Evolutionary conservation across 495 filamentous ascomycete genomes (phyloP), one percentile per base, ranked within the genome.

Genomic region (Daldinia loculata): DNA sequence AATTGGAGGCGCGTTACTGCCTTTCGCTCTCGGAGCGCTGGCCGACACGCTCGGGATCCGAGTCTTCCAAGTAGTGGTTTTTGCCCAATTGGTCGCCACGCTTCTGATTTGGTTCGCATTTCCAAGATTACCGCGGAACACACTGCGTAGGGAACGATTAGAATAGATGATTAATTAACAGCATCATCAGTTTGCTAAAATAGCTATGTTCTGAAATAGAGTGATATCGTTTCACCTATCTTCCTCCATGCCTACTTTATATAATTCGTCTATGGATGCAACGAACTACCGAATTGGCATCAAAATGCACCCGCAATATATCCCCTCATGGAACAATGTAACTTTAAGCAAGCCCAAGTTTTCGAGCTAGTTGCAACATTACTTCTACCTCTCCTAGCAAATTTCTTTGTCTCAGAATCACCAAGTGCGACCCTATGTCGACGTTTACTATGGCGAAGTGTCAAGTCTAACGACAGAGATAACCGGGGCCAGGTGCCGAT

Each of bases 21-120:
- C 91, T 2, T 93, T 93, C 68, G 88, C 83, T 0, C 89, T 93
- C 4, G 90, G 90, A 1, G 90, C 89, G 3, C 86, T 93, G 75
- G 91, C 89, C 22, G 87, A 93, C 73, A 83, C 82, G n/a, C 86
- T 84, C 64, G 90, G 91, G 14, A 89, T 92, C 15, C 77, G 85
- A 74, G 89, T 91, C 17, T 72, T 92, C 61, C 89, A 91, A 77
- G 88, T 88, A 30, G 85, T 92, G 68, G 82, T 88, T 38, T 80
- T 92, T 70, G 88, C 81, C 29, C 70, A 90, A 62, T 78, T 90
- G 6, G 85, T 76, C 5, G 75, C 79, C 6, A 82, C 86, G 17
- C 74, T 87, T 22, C 56, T 81, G 1, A 72, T 85, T 9, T 88
- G 86, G 85, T 58, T 69, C 8, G 45, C 66, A 15, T 73, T 73